These are phyloP conservation scores for Pontederia crassipes DNA, from an alignment of 176 grass and related monocot species.

Conservation along the genomic window DNA sequence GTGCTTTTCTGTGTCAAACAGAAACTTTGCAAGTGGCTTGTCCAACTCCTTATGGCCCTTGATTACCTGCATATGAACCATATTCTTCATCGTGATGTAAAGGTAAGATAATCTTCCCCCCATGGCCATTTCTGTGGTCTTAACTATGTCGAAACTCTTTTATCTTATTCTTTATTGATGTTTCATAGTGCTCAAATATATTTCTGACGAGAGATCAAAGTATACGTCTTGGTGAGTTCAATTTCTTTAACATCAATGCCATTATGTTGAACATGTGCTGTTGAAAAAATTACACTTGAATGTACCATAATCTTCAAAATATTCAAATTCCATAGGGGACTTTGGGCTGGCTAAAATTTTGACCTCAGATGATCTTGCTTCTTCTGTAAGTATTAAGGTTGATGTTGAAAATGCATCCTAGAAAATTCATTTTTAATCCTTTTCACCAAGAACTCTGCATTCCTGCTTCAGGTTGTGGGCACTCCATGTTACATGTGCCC, in stretches of 20 bases:
- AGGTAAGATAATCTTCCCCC: conserved; percentile 38
- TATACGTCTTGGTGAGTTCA: conserved; percentile 69
- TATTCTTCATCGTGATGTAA: conserved; percentile 95
- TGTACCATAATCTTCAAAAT: conserved; percentile 2
- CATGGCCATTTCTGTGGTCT: not conserved
- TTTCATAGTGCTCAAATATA: conserved; percentile 92
- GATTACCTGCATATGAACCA: conserved; percentile 93
- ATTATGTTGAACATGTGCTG: conserved; percentile 8
- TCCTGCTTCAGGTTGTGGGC: conserved; percentile 56
- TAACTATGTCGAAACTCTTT: conserved; percentile 7
- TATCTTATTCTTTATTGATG: conserved; percentile 14
- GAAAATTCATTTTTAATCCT: conserved; percentile 2
- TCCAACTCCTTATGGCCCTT: conserved; percentile 95
- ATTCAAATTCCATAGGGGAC: conserved; percentile 42
- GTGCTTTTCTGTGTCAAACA: conserved; percentile 26
- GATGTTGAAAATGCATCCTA: not conserved
- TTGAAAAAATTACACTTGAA: no score
- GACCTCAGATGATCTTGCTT: conserved; percentile 79
- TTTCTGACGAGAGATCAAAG: conserved; percentile 88
- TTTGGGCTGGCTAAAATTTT: conserved; percentile 98
- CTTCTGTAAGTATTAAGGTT: conserved; percentile 53
- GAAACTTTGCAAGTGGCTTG: conserved; percentile 95
- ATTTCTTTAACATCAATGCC: not conserved
- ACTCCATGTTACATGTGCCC: conserved; percentile 97
- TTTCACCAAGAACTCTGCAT: conserved; percentile 1